phyloP scores from a whole-genome alignment of 371 early-diverging fungal species.

The Furculomyces boomerangus region DNA sequence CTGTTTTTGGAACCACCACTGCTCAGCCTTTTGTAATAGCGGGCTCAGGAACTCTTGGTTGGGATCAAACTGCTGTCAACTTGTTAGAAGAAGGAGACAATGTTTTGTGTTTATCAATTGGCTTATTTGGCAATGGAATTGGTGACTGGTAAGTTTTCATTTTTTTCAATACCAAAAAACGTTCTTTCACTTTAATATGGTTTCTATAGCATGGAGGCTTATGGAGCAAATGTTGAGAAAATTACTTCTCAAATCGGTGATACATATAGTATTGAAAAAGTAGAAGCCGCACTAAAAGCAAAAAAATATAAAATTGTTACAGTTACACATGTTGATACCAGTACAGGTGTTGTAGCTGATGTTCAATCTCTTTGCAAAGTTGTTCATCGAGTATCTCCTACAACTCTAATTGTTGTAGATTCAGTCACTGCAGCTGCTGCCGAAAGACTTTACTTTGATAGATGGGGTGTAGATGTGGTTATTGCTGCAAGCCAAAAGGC shows the following conservation, averaged over 20 bases:
- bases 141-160: conserved; percentile 53
- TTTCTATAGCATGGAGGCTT: conserved; percentile 41
- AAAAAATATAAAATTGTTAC: conserved; percentile 63
- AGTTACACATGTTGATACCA: conserved; percentile 93
- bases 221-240: conserved; percentile 70
- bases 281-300: conserved; percentile 33
- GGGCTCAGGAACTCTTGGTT: conserved; percentile 86
- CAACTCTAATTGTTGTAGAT: conserved; percentile 81
- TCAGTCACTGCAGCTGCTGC: conserved; percentile 92
- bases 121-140: conserved; percentile 91
- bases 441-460: conserved; percentile 82
- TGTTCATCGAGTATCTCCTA: conserved; percentile 58
- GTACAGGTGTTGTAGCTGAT: conserved; percentile 78
- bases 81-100: conserved; percentile 73
- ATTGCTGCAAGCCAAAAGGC: conserved; percentile 93
- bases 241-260: conserved; percentile 45
- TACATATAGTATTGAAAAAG: conserved; percentile 29
- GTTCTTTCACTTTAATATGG: too few relatives aligned
- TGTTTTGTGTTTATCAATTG: conserved; percentile 80
- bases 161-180: background rate
- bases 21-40: conserved; percentile 89
- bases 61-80: conserved; percentile 89
- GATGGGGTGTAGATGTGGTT: conserved; percentile 76
- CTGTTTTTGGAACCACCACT: conserved; percentile 57
- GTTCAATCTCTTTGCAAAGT: conserved; percentile 55